A percentile compares a stretch with the other conserved stretches of the same genome.
phyloP scores from a whole-genome alignment of 1,139 yeast species.

The Sugiyamaella xylanicola region DNA sequence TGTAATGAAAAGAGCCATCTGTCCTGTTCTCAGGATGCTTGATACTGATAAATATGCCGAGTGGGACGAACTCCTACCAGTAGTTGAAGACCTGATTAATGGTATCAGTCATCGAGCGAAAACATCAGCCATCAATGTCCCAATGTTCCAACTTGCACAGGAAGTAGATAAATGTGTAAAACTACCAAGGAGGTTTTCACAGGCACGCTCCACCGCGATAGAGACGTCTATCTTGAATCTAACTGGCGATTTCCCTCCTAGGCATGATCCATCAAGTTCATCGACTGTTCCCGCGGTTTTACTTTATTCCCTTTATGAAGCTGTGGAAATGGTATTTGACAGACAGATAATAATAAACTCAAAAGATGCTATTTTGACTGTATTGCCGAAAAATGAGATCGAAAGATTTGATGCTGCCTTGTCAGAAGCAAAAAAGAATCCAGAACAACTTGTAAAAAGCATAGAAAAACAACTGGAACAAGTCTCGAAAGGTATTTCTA shows the following conservation, averaged over 20 bases:
- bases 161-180: constrained; percentile 20
- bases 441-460: background rate
- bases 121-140: constrained; percentile 28
- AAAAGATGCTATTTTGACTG: constrained; percentile 17
- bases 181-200: constrained; percentile 1
- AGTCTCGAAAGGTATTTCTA: background rate
- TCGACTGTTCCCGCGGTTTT: constrained; percentile 24
- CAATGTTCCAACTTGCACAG: constrained; percentile 33
- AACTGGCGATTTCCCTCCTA: constrained; percentile 27
- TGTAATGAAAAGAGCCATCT: constrained; percentile 18
- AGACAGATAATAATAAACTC: constrained; percentile 13
- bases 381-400: constrained; percentile 16
- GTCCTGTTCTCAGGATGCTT: constrained; percentile 17
- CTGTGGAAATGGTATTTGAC: constrained; percentile 19
- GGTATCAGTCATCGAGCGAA: constrained; percentile 6
- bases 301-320: constrained; percentile 16
- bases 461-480: background rate
- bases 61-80: constrained; percentile 18
- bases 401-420: constrained; percentile 15
- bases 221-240: constrained; percentile 16
- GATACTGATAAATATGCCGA: constrained; percentile 15
- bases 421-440: constrained; percentile 5
- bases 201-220: constrained; percentile 14
- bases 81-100: constrained; percentile 1
- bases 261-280: constrained; percentile 17